Base-by-base conservation (phyloP, 768 basidiomycete species). In the Leccinum truebloodii region DNA sequence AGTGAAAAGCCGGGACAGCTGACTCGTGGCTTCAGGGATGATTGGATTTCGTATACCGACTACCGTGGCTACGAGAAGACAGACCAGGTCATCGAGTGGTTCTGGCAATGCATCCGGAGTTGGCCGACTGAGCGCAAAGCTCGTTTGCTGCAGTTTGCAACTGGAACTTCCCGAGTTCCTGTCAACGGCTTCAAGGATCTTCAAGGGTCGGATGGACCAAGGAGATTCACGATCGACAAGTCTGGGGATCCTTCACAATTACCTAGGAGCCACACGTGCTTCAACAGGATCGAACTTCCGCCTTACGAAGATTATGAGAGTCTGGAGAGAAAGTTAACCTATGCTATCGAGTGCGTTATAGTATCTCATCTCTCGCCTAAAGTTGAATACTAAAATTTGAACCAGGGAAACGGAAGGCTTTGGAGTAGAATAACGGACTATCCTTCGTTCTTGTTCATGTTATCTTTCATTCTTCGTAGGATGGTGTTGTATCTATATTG, bases 141-240 rank as follows among this genome's bases (percentile, higher is more conserved):
- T 44, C 86, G 93, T 14, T 74, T 95, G 39, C 77, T 95, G 20
- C 94, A 95, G 73, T 96, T 96, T 75, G 90, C 92, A 6, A 95
- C 92, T 2, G 89, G 89, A 20, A 91, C 89, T 3, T 91, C 89
- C n/a, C 80, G 89, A 62, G 84, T 91, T 24, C 89, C 94, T 12
- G 94, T 94, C 67, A 94, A 94, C 69, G 95, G 94, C 1, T 96
- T 96, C 81, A 95, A 95, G 70, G 94, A 96, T 69, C 79, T 95
- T 7, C 94, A 96, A 76, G 94, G 94, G 9, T 92, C 90, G 0
- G 94, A 97, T 74, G 94, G 94, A 0, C 94, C 95, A 3, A 79
- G 94, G 58, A 79, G 94, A 61, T 97, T 97, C 73, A 97, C 95
- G 12, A 95, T 97, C 61, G 94, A 97, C 76, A 96, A 96, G 76